These are phyloP conservation scores for Begonia masoniana DNA, from an alignment of 306 rosid genomes.

Conservation along the genomic window DNA sequence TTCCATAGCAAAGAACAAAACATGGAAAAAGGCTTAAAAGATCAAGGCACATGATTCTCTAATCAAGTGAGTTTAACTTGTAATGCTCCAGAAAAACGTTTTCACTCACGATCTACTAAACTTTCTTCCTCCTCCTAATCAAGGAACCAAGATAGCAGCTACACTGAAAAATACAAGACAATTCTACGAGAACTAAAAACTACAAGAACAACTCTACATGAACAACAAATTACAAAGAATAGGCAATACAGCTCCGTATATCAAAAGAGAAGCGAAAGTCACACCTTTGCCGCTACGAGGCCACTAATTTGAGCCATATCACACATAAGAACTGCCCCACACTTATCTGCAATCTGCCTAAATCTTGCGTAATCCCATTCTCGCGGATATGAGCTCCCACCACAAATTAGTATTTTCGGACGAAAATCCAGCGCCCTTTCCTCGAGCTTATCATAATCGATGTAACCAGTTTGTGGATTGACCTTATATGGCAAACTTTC, in stretches of 20 bases:
- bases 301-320: constrained; percentile 99
- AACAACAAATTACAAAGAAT: constrained; percentile 1
- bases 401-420: constrained; percentile 92
- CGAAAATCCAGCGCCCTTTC: constrained; percentile 91
- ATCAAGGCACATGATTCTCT: not conserved
- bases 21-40: not conserved
- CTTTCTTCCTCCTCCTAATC: not conserved
- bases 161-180: not conserved
- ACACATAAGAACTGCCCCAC: constrained; percentile 77
- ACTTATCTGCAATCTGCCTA: constrained; percentile 80
- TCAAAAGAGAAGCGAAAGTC: constrained; percentile 13
- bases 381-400: constrained; percentile 89
- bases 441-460: constrained; percentile 89
- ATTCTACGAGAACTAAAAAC: no score
- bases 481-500: constrained; percentile 88
- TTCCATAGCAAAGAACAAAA: not conserved
- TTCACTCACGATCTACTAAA: no score
- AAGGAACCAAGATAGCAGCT: not conserved
- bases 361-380: constrained; percentile 90
- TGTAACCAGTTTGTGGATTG: constrained; percentile 61
- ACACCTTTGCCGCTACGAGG: constrained; percentile 77
- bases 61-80: no score
- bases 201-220: not conserved
- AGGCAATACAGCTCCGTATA: not conserved
- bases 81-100: no score